Evolutionary conservation across 2,329 filamentous ascomycete genomes (phyloP), one percentile per base, ranked within the genome.

Genomic region (Trichoderma gracile): DNA sequence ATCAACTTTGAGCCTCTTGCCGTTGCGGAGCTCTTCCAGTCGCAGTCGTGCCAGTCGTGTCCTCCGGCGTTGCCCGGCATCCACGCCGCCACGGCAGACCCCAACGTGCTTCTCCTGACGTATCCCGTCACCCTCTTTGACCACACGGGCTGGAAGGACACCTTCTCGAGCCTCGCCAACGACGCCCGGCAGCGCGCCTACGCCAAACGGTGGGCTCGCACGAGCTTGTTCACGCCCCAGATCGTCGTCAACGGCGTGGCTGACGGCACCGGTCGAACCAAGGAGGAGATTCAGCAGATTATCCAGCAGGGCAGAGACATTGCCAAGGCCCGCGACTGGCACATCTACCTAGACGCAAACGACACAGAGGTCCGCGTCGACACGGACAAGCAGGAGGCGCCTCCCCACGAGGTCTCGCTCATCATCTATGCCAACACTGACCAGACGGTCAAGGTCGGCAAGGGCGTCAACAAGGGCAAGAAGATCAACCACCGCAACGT

Each of bases 401-500:
- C 14, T 21, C 58, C 45, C 8, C 47, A 61, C 25, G 58, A 61
- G 17, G 47, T 61, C 7, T 45, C 58, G 2, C 49, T 53, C 25
- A 19, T 61, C 25, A 12, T 61, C 47, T 61, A 61, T 3, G 23
- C 58, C 12, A 30, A 40, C 40, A 53, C 17, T 4, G 58, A 61
- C n/a, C 58, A 61, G 38, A 27, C n/a, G 23, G 25, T 61, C 58
- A 61, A 61, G 58, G 38, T 45, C 5, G 25, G 47, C 38, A 61
- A 61, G 38, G 58, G 58, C 7, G n/a, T 53, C 12, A 61, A 61
- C 23, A 61, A 61, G 7, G 58, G 58, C 58, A 61, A 61, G 58
- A 61, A 61, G 58, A 61, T 61, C 21, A 52, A 52, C 38, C 58
- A 61, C 58, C 58, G 58, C 47, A 61, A 61, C 19, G 23, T 61